Percentiles rank a stretch among this genome's conserved stretches.
These are phyloP conservation scores for Ophiostoma fasciatum DNA, from an alignment of 2,329 filamentous ascomycete genomes.

Conservation along the genomic window DNA sequence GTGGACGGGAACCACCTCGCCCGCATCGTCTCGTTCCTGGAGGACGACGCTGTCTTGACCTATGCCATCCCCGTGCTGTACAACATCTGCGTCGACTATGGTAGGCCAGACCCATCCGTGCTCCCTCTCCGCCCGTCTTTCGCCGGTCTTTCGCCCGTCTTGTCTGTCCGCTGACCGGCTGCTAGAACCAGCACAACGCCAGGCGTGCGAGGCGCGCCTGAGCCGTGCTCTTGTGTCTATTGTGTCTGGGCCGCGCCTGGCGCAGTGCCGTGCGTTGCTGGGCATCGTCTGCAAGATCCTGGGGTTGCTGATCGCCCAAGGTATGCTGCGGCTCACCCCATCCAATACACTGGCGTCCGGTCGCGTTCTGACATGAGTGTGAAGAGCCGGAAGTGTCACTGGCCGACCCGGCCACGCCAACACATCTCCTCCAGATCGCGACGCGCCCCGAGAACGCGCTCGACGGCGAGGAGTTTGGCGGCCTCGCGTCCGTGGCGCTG, in stretches of 20 bases:
- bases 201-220: conserved; percentile 37
- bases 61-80: conserved; percentile 45
- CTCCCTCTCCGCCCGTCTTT: too few relatives aligned
- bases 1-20: conserved; percentile 32
- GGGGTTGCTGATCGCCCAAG: conserved; percentile 35
- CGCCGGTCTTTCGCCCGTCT: background rate
- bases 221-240: conserved; percentile 34
- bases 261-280: conserved; percentile 27
- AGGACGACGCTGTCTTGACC: conserved; percentile 30
- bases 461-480: conserved; percentile 40
- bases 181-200: conserved; percentile 40
- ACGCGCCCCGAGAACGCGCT: conserved; percentile 22
- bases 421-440: conserved; percentile 35
- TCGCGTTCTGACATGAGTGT: too few relatives aligned
- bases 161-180: conserved; percentile 9
- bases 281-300: conserved; percentile 42
- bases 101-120: conserved; percentile 19
- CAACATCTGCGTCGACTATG: conserved; percentile 49
- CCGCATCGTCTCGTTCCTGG: conserved; percentile 32
- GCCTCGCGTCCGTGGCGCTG: conserved; percentile 34
- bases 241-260: conserved; percentile 29
- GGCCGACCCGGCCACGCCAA: conserved; percentile 31
- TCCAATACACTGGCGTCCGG: too few relatives aligned
- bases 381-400: conserved; percentile 29
- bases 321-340: too few relatives aligned